These are phyloP conservation scores for Tubosaeta brunneosetosa DNA, from an alignment of 768 basidiomycete genomes.

Conservation along the genomic window DNA sequence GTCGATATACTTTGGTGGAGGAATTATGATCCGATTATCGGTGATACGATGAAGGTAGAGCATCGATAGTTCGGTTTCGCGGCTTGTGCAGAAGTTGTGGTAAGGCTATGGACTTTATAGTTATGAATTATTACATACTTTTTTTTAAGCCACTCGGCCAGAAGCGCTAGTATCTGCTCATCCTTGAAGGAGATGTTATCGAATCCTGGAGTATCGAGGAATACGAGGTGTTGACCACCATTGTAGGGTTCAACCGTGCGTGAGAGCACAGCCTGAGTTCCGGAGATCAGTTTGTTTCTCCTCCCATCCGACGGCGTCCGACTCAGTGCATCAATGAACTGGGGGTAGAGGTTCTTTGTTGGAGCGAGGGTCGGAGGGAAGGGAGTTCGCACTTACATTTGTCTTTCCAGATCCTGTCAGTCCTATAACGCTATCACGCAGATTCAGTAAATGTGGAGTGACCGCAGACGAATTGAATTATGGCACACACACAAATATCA, in stretches of 20 bases:
- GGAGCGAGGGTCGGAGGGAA: not conserved
- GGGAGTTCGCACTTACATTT: not conserved
- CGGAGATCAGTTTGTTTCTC: not conserved
- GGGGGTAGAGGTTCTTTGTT: not conserved
- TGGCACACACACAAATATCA: not conserved
- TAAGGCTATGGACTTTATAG: not conserved
- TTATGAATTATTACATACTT: not conserved
- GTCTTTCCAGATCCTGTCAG: not conserved
- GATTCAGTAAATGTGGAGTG: not conserved
- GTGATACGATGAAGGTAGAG: constrained; percentile 8
- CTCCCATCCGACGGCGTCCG: not conserved
- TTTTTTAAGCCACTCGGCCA: not conserved
- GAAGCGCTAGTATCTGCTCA: not conserved
- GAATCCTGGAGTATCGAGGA: constrained; percentile 9
- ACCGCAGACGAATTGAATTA: not conserved
- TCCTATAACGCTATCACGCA: not conserved
- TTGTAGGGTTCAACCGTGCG: not conserved
- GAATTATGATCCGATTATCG: not conserved
- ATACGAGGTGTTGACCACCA: not conserved
- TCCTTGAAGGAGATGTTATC: not conserved
- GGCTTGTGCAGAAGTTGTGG: not conserved
- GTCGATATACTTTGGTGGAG: not conserved
- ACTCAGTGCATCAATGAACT: constrained; percentile 9
- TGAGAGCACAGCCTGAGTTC: not conserved
- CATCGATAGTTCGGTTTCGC: not conserved